These are phyloP conservation scores for Hypsizygus ulmarius DNA, from an alignment of 1,284 basidiomycete species.

Conservation along the genomic window DNA sequence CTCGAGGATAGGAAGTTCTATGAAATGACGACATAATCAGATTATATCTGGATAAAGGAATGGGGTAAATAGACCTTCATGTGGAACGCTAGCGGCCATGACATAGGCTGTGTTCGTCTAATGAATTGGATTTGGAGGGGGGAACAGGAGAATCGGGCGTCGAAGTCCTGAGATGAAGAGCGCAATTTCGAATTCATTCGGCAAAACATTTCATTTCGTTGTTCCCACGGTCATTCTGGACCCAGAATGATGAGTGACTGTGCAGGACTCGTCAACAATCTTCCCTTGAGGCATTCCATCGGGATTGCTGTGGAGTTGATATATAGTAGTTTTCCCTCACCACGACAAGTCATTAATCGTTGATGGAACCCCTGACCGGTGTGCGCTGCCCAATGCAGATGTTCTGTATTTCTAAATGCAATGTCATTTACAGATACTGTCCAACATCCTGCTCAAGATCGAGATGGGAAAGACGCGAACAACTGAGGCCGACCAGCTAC, in stretches of 20 bases:
- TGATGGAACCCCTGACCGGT: conserved; percentile 16
- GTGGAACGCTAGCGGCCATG: conserved; percentile 68
- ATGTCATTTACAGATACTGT: conserved; percentile 5
- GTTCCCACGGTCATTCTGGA: conserved; percentile 27
- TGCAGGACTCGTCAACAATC: too few species aligned
- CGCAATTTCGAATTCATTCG: conserved; percentile 6
- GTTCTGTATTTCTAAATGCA: too few species aligned
- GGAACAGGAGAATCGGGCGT: not conserved
- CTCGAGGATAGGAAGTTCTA: conserved; percentile 93
- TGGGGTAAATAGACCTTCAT: conserved; percentile 53
- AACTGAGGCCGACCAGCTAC: conserved; percentile 25
- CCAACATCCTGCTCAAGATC: conserved; percentile 20
- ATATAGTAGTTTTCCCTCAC: too few species aligned
- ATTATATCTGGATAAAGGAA: not conserved
- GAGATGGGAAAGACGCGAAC: conserved; percentile 23
- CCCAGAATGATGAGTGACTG: not conserved
- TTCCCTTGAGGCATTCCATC: too few species aligned
- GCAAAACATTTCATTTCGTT: not conserved
- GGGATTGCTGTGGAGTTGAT: too few species aligned
- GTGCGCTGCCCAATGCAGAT: conserved; percentile 1
- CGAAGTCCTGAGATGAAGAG: not conserved
- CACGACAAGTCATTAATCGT: not conserved
- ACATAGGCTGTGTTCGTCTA: conserved; percentile 5
- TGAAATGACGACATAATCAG: conserved; percentile 21
- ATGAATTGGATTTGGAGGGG: not conserved